phyloP scores from a whole-genome alignment of 139 green algal species.

The Zygnema circumcarinatum region DNA sequence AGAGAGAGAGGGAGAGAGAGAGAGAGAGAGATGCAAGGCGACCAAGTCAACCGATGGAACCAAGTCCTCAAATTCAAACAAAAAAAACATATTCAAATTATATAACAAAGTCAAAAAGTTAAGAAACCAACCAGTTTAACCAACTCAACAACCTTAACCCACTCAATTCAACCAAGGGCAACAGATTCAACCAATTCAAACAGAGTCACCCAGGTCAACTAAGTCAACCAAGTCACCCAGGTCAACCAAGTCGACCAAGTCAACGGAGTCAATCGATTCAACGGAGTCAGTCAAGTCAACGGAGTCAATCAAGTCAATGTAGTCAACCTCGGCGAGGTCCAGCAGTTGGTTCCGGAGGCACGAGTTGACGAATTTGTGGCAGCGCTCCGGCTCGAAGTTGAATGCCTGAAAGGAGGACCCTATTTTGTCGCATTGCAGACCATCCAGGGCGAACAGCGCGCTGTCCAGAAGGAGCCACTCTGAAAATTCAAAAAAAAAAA shows the following conservation, averaged over 20 bases:
- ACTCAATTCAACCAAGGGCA: no score
- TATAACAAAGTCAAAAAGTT: background rate
- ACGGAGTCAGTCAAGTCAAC: background rate
- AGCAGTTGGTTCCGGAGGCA: constrained; percentile 45
- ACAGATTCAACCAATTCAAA: no score
- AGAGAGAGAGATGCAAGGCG: background rate
- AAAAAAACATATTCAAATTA: background rate
- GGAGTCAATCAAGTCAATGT: background rate
- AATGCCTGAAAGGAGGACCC: constrained; percentile 51
- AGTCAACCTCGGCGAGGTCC: constrained; percentile 37
- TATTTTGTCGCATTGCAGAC: constrained; percentile 53
- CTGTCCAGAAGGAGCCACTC: constrained; percentile 58
- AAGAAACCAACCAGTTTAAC: background rate
- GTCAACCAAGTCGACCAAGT: background rate
- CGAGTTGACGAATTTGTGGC: constrained; percentile 1
- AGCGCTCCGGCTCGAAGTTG: constrained; percentile 25
- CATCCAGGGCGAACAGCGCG: constrained; percentile 26
- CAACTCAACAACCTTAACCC: background rate
- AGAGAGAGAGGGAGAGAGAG: background rate
- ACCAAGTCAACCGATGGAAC: background rate
- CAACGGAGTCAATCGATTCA: background rate
- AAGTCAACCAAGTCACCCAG: no score
- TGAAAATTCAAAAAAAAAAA: no score
- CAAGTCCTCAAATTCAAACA: background rate
- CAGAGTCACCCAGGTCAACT: background rate